Evolutionary conservation across 1,284 basidiomycete genomes (phyloP), one percentile per base, ranked within the genome.

Genomic region (Agroathelia rolfsii): DNA sequence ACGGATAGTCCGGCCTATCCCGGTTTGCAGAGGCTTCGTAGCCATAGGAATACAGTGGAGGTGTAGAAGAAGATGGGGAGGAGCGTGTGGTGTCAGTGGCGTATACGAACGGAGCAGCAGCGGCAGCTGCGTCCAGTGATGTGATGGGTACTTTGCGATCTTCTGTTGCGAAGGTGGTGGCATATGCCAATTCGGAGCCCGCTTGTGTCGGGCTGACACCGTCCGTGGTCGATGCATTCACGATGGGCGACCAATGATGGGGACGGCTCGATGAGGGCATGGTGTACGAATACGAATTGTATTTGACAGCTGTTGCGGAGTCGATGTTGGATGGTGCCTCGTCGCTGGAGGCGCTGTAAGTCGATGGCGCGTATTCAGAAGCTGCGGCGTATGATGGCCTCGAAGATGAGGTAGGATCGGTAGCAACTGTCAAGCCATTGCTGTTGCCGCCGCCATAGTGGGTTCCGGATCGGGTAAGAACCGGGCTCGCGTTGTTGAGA

Each of bases 51-150:
- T 75, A 68, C 14, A 76, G 76, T 30, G 72, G 68, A 21, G 72
- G 69, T n/a, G 75, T 76, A 4, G 77, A 76, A 13, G 66, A 61
- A 12, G 67, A 64, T 21, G 78, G 77, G n/a, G 79, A 82, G 43
- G 81, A 64, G 12, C 80, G 80, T 33, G 80, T 75, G 50, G 75
- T 80, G 37, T 61, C 61, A 13, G 76, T n/a, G n/a, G n/a, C 62
- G 49, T 78, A 80, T 31, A 74, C 62, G 49, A 81, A 82, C 8
- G 74, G 65, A 5, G 72, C 63, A n/a, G n/a, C n/a, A n/a, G n/a
- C n/a, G n/a, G n/a, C n/a, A n/a, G n/a, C n/a, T 23, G 63, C 58
- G 41, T 80, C 72, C 36, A 76, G 55, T 34, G 59, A 63, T 40
- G 64, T 64, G 32, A 79, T 46, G 22, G 67, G 44, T 23, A 68